Evolutionary conservation across 1,139 yeast species (phyloP), one percentile per base, ranked within the genome.

Genomic region (Saccharomyces hybrid): DNA sequence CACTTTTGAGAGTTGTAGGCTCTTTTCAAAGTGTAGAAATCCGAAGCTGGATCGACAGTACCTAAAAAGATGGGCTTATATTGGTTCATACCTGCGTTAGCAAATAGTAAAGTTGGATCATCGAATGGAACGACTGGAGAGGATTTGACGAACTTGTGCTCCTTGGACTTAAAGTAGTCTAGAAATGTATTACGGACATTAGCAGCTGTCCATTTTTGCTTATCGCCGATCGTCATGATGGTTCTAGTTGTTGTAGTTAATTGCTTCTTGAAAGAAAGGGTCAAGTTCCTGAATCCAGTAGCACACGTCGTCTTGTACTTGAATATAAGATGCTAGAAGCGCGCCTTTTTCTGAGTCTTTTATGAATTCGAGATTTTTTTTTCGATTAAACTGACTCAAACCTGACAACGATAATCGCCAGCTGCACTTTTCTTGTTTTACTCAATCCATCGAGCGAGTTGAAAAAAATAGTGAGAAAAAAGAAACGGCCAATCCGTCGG

Each of bases 51-150:
- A 64, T 95, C 98, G 49, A 89, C 97, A 3, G 97, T 91, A 54
- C 99, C 99, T 67, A 90, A 78, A 72, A 93, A 93, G 63, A 93
- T 91, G 23, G 98, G 96, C 74, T 93, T 93, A 75, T 90, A 93
- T 75, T 93, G 99, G 76, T 93, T 93, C 98, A 90, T 91, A 73
- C 98, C 99, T 56, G 99, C 98, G 71, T 93, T 93, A 67, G 98
- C 96, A 68, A 93, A 91, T 61, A 93, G 77, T 61, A 91, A 79
- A 16, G 98, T 91, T 54, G 99, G 99, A 71, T 93, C 99, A 74
- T 93, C 97, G 71, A 86, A 96, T 54, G 99, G 99, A 57, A 93
- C 85, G 42, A 93, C 98, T 1, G 97, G 88, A 4, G 98, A 90
- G 1, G 96, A 86, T 34, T 97, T 90, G 53, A 93, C 93, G 70